Conservation (phyloP, 2,329 filamentous ascomycete species). For the Fusarium pseudograminearum region DNA sequence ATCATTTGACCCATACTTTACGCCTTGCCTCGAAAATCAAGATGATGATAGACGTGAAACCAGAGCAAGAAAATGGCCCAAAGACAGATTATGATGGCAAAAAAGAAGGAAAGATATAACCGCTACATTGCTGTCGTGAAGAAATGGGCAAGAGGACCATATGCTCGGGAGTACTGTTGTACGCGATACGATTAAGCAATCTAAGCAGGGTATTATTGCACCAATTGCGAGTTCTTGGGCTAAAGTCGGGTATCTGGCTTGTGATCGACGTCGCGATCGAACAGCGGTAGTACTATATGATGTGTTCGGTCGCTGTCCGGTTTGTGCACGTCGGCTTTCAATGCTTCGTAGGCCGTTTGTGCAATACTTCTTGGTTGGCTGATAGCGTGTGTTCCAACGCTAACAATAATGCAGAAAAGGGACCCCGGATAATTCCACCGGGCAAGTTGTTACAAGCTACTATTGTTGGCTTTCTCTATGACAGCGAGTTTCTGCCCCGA, state of each 20-base stretch:
- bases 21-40: constrained; percentile 4
- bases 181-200: neutral
- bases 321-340: neutral
- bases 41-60: constrained; percentile 1
- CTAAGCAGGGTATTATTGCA: neutral
- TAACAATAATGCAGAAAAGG: neutral
- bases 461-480: neutral
- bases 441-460: neutral
- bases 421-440: neutral
- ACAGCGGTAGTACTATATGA: neutral
- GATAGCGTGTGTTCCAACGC: constrained; percentile 6
- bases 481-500: constrained; percentile 26
- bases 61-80: neutral
- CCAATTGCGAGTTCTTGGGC: neutral
- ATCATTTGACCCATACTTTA: neutral
- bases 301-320: neutral
- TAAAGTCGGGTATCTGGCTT: neutral
- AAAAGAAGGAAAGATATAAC: neutral
- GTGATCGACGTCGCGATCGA: too few species aligned
- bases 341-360: too few species aligned
- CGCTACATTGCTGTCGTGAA: neutral
- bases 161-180: neutral
- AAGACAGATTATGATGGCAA: neutral
- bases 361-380: neutral
- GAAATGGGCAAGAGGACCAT: neutral